Conservation (phyloP, 1,284 basidiomycete species). For the Cystobasidium pallidum region DNA sequence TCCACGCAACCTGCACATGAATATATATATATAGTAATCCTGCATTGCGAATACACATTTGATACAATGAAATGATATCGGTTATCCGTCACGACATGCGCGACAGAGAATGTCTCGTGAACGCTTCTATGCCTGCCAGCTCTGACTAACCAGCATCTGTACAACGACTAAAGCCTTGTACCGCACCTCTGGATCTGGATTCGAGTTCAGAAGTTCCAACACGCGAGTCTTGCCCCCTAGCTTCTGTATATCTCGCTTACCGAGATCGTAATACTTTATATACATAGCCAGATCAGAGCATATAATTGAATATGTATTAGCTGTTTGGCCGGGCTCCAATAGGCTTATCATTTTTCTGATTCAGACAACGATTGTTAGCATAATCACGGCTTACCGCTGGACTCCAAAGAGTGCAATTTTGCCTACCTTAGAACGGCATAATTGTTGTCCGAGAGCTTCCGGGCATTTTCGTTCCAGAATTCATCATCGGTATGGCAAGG, state of each 20-base stretch:
- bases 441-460: conserved; percentile 77
- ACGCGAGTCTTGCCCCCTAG: conserved; percentile 84
- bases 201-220: conserved; percentile 91
- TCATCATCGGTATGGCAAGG: conserved; percentile 94
- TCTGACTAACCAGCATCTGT: conserved; percentile 52
- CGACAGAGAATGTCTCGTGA: too few species aligned
- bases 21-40: not conserved
- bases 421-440: conserved; percentile 76
- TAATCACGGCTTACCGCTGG: not conserved
- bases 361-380: not conserved
- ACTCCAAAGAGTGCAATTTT: not conserved
- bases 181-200: conserved; percentile 78
- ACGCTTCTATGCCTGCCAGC: conserved; percentile 48
- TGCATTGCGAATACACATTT: not conserved
- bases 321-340: conserved; percentile 71
- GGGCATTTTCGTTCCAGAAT: conserved; percentile 96
- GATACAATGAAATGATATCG: too few species aligned
- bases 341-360: conserved; percentile 72
- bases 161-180: conserved; percentile 87
- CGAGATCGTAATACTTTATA: conserved; percentile 76
- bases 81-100: too few species aligned
- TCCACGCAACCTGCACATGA: too few species aligned
- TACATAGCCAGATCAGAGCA: conserved; percentile 92
- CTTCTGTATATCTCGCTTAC: conserved; percentile 71
- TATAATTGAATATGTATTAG: conserved; percentile 75